Base-by-base conservation (phyloP, 1,284 basidiomycete species). In the Moesziomyces parantarcticus region DNA sequence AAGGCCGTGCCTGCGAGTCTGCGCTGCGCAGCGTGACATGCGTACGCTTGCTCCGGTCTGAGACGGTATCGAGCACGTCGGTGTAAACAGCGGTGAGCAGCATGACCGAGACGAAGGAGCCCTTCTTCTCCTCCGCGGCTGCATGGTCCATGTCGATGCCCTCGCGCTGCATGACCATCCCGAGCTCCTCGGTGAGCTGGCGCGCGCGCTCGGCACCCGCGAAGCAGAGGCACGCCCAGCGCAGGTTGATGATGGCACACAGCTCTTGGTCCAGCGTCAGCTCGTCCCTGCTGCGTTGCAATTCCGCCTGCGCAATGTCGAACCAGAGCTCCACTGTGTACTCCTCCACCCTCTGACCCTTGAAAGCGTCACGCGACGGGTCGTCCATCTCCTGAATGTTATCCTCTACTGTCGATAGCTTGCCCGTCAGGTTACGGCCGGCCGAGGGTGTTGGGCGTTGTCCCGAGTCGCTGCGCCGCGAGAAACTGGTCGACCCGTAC, bases 201-300 rank as follows among this genome's bases (percentile, higher is more conserved):
- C 58, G 49, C 14, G 66, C 67, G 42, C 61, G 22, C 42, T 62
- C 61, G 13, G 66, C 67, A 7, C 72, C 72, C 10, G 62, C 67
- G 58, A 70, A 69, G 51, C 72, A 75, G 25, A 75, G 54, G 41
- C 62, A 59, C 3, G 66, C 66, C 66, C 66, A 75, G 20, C 72
- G 61, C 39, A 75, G 32, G 39, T 75, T 70, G 50, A 66, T 65
- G 44, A 67, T 52, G 18, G 65, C 58, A n/a, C 58, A 66, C 23
- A 75, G 21, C 53, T 70, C 67, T 18, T 75, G 72, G 11, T 70
- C 62, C 18, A 67, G 32, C 4, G 49, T 66, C 55, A 75, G 23
- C 36, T 75, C 72, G 1, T 54, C 52, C 8, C 60, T 39, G 11
- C 54, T 56, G 41, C 66, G 58, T 10, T 54, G 34, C 13, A 75